Evolutionary conservation across 2,329 filamentous ascomycete species (phyloP).

Genomic region (Didymellaceae sp.): DNA sequence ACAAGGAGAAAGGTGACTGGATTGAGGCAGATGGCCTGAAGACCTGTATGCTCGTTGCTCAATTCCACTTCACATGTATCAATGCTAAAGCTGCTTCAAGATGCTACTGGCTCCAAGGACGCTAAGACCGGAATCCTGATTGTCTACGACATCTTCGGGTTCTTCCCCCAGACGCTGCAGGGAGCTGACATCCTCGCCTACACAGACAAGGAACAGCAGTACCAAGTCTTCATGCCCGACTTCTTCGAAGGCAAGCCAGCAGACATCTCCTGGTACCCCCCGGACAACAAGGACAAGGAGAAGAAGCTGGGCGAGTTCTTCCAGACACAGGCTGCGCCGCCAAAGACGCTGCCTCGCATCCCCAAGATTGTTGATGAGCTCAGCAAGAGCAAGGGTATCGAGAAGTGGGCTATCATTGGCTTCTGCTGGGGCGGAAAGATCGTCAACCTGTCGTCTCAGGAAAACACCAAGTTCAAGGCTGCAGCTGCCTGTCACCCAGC

Average conservation of each 20-base stretch:
- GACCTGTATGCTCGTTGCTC: conserved; percentile 56
- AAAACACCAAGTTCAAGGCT: conserved; percentile 63
- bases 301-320: conserved; percentile 67
- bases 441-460: conserved; percentile 59
- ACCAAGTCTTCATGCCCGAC: conserved; percentile 90
- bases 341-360: conserved; percentile 62
- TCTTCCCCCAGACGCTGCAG: conserved; percentile 68
- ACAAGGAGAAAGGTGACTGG: conserved; percentile 65
- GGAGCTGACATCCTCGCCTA: conserved; percentile 68
- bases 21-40: conserved; percentile 66
- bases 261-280: conserved; percentile 66
- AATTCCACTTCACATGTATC: background rate
- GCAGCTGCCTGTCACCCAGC: conserved; percentile 64
- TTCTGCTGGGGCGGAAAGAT: conserved; percentile 68
- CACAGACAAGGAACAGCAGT: conserved; percentile 71
- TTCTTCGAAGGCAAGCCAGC: conserved; percentile 82
- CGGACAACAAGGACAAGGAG: conserved; percentile 65
- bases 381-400: conserved; percentile 56
- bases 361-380: conserved; percentile 63
- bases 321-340: conserved; percentile 62
- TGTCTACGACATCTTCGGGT: conserved; percentile 69
- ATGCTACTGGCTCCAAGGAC: conserved; percentile 62
- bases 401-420: conserved; percentile 65
- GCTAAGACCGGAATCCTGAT: conserved; percentile 65
- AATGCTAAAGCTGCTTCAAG: conserved; percentile 35